phyloP scores from a whole-genome alignment of 148 eudicot genomes.

The Polygonum aviculare region DNA sequence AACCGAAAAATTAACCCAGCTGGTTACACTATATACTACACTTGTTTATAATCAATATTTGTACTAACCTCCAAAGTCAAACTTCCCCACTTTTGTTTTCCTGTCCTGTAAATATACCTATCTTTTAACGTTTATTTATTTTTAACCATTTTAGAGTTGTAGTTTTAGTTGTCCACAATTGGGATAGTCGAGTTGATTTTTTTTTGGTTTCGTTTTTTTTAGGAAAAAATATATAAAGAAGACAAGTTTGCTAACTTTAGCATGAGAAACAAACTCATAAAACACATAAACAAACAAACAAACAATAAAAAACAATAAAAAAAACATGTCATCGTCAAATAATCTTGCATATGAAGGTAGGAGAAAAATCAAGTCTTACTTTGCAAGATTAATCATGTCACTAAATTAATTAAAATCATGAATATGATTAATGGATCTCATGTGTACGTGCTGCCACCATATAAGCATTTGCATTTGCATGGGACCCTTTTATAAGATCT shows the following conservation, averaged over 20 bases:
- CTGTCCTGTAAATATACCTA: neutral
- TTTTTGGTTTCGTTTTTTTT: no score
- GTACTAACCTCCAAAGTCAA: constrained; percentile 6
- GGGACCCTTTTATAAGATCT: constrained; percentile 9
- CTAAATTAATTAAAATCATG: neutral
- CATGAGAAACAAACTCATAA: no score
- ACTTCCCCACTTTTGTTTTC: neutral
- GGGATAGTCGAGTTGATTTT: no score
- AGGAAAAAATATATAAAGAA: no score
- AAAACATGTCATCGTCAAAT: neutral
- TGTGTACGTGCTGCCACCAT: neutral
- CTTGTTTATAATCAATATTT: neutral
- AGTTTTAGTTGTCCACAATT: neutral
- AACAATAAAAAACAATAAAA: no score
- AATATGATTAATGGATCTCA: neutral
- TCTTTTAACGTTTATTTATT: neutral
- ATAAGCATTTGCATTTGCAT: constrained; percentile 2
- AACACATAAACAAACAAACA: no score
- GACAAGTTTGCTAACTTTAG: no score
- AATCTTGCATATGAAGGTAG: neutral
- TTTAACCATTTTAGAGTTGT: neutral
- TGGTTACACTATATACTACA: neutral
- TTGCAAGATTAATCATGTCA: neutral
- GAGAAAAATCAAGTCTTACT: neutral
- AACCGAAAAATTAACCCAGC: neutral